phyloP scores from a whole-genome alignment of 495 filamentous ascomycete genomes.

The Penicillium atrosanguineum region DNA sequence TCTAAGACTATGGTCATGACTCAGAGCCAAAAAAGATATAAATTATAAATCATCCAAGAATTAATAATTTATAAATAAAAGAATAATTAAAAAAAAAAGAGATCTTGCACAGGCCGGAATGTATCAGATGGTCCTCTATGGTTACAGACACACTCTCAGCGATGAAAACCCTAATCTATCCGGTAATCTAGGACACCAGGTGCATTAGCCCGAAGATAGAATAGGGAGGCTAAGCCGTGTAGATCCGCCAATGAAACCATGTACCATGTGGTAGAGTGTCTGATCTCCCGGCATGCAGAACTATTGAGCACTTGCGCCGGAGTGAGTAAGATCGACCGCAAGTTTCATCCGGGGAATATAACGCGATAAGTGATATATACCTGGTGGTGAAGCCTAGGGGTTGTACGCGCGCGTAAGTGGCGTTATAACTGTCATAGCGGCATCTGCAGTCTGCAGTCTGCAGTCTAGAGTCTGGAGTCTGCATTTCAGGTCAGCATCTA shows the following conservation, averaged over 20 bases:
- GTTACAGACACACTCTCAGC: conserved; percentile 23
- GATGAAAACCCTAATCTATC: conserved; percentile 22
- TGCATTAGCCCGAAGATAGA: conserved; percentile 15
- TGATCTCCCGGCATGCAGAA: conserved; percentile 19
- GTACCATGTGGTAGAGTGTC: conserved; percentile 18
- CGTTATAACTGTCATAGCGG: not conserved
- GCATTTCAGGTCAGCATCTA: not conserved
- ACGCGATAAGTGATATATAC: not conserved
- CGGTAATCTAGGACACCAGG: not conserved
- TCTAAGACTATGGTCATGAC: conserved; percentile 28
- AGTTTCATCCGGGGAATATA: not conserved
- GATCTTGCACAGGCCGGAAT: conserved; percentile 26
- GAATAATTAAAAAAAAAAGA: not conserved
- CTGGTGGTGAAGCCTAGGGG: not conserved
- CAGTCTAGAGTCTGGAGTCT: not conserved
- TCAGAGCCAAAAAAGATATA: conserved; percentile 20
- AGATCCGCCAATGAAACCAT: conserved; percentile 28
- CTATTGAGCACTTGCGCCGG: conserved; percentile 5
- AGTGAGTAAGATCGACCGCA: conserved; percentile 18
- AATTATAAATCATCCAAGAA: not conserved
- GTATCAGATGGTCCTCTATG: conserved; percentile 40
- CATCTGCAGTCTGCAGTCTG: not conserved
- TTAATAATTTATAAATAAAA: too few species aligned
- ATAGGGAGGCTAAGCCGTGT: not conserved
- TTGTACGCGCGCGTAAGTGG: not conserved